Base-by-base conservation (phyloP, 2,329 filamentous ascomycete species). In the Chrysoporthe cubensis region DNA sequence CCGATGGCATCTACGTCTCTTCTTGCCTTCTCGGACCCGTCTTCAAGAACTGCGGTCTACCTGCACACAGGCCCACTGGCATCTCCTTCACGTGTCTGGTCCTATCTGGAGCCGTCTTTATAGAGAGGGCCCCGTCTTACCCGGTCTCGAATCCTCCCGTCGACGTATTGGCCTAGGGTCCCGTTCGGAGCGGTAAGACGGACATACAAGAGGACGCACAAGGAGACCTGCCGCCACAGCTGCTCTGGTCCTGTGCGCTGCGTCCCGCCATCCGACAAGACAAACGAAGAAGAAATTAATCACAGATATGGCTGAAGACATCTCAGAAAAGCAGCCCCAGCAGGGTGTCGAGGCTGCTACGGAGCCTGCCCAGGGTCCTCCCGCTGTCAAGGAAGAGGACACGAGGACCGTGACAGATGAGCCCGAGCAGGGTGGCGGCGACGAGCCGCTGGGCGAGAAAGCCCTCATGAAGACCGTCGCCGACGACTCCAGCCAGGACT, bases 241-340 rank as follows among this genome's bases (percentile, higher is more conserved):
- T 34, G 21, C 11, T 48, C 44, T 18, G 16, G 18, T 21, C 44
- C 44, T n/a, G 44, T 48, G 44, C 26, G 0, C 1, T 32, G 50
- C 32, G 50, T 14, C 50, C 7, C 26, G 44, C 21, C 48, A 14
- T 13, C 50, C 21, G 26, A 2, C 26, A 26, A 26, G 26, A 26
- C 26, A 26, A 26, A 26, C 26, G 26, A 32, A 4, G 13, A 2
- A 16, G 14, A 14, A 11, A 34, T 42, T 56, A 34, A 61, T 46
- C 61, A 67, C 50, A 62, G 62, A n/a, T 32, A 69, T 69, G 67
- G 67, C 67, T 18, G 67, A 59, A 26, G 40, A 65, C 46, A 44
- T 40, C 9, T 40, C 62, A 46, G 56, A 65, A 40, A 59, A 48
- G 14, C 62, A 42, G 37, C 50, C 57, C 11, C 57, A 26, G 57